A percentile compares a stretch with the other conserved stretches of the same genome.
Conservation (phyloP, 805 yeast genomes). For the Lipomyces yamadae region DNA sequence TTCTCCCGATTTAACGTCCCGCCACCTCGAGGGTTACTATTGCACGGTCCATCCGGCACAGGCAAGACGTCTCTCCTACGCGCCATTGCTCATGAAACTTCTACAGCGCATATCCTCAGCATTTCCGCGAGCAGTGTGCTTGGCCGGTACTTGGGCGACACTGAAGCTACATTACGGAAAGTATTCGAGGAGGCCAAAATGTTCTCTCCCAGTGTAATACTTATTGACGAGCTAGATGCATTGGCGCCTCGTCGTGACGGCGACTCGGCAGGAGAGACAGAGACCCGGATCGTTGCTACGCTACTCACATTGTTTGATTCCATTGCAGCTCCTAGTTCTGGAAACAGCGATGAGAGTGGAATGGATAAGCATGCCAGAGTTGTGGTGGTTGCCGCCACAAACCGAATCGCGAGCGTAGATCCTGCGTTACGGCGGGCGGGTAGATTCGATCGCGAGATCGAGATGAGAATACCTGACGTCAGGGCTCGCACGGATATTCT, state of each 20-base stretch:
- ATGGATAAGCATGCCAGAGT: conserved; percentile 58
- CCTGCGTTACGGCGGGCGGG: conserved; percentile 84
- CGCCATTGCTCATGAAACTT: conserved; percentile 73
- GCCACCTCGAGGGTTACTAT: conserved; percentile 90
- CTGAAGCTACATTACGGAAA: conserved; percentile 82
- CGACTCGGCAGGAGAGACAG: conserved; percentile 75
- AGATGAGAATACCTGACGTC: conserved; percentile 89
- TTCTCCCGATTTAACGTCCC: conserved; percentile 84
- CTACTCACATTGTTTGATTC: conserved; percentile 75
- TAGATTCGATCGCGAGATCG: conserved; percentile 86
- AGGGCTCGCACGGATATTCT: conserved; percentile 78
- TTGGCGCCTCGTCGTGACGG: conserved; percentile 80
- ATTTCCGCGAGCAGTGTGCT: conserved; percentile 92
- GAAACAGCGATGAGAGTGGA: neutral
- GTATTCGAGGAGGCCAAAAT: conserved; percentile 82
- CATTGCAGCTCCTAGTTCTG: conserved; percentile 56
- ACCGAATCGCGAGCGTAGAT: conserved; percentile 70
- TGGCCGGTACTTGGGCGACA: conserved; percentile 91
- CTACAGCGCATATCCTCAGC: conserved; percentile 76
- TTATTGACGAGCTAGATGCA: conserved; percentile 93
- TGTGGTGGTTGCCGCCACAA: conserved; percentile 74
- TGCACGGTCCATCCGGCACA: conserved; percentile 97
- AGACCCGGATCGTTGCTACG: conserved; percentile 89
- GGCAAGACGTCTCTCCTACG: conserved; percentile 90
- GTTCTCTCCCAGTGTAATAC: conserved; percentile 84